Percentiles rank a stretch among this genome's conserved stretches.
Evolutionary conservation across 441 rosid genomes (phyloP).

Genomic region (Gossypium trilobum): DNA sequence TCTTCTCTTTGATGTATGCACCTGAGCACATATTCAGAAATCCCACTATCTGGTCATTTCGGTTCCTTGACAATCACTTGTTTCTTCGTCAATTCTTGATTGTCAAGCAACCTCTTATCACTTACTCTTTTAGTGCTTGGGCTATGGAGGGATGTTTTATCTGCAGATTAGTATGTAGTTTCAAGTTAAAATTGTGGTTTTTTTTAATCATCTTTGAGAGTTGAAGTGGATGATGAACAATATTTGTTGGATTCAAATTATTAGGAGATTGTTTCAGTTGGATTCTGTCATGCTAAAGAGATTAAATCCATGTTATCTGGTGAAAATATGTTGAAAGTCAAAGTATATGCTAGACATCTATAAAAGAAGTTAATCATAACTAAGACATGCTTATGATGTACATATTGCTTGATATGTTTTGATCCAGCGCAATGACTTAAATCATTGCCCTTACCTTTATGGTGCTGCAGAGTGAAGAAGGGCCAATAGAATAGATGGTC

Average conservation of each 20-base stretch:
- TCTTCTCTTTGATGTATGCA: background rate
- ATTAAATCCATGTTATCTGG: background rate
- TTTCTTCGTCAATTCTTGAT: conserved; percentile 3
- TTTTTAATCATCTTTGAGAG: background rate
- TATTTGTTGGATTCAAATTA: background rate
- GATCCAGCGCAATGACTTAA: background rate
- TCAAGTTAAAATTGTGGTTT: background rate
- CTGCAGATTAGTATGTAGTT: background rate
- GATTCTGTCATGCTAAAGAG: background rate
- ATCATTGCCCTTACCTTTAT: background rate
- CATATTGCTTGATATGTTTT: background rate
- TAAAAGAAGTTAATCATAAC: conserved; percentile 3
- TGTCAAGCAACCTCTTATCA: background rate
- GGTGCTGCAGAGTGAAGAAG: background rate
- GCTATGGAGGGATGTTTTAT: background rate
- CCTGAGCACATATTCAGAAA: background rate
- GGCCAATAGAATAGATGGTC: background rate
- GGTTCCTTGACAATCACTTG: background rate
- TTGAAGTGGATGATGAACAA: background rate
- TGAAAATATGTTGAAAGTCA: background rate
- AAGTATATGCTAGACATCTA: background rate
- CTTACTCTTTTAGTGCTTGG: background rate
- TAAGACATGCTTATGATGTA: conserved; percentile 7
- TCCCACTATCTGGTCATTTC: background rate
- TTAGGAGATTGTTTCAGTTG: conserved; percentile 5